A percentile compares a stretch with the other conserved stretches of the same genome.
Conservation (phyloP, 208 protist genomes). For the Porcisia hertigi region DNA sequence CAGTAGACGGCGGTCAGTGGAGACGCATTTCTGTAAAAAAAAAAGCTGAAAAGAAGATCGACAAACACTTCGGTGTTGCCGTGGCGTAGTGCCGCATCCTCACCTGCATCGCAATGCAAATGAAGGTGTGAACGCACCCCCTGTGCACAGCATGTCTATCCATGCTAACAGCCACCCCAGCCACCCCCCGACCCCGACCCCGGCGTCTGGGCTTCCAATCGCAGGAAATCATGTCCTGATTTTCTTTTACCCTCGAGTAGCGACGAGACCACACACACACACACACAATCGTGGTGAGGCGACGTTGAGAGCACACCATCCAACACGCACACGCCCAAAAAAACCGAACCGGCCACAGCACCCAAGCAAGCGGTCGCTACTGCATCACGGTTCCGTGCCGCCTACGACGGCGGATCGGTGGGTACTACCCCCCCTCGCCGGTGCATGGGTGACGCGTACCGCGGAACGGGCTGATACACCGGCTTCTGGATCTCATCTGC, state of each 20-base stretch:
- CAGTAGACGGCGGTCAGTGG: not conserved
- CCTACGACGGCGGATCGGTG: not conserved
- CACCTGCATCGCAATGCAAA: not conserved
- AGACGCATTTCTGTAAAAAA: not conserved
- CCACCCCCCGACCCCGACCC: too few relatives aligned
- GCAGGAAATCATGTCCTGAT: not conserved
- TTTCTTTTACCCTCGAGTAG: not conserved
- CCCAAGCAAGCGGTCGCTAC: not conserved
- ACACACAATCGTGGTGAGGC: not conserved
- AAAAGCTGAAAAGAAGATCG: not conserved
- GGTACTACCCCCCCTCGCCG: conserved; percentile 31
- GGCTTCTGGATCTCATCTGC: conserved; percentile 66
- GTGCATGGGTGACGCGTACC: conserved; percentile 86
- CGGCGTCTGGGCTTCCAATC: not conserved
- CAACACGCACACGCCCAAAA: too few relatives aligned
- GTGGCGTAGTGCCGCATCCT: not conserved
- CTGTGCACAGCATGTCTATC: not conserved
- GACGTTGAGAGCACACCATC: not conserved
- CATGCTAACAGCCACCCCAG: not conserved
- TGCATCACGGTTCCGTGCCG: not conserved
- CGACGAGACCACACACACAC: too few relatives aligned
- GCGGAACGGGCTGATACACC: conserved; percentile 66
- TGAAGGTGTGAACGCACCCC: not conserved
- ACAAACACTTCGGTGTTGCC: not conserved
- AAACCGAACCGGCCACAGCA: not conserved